These are phyloP conservation scores for Dipteronia sinensis DNA, from an alignment of 345 rosid genomes.

Conservation along the genomic window DNA sequence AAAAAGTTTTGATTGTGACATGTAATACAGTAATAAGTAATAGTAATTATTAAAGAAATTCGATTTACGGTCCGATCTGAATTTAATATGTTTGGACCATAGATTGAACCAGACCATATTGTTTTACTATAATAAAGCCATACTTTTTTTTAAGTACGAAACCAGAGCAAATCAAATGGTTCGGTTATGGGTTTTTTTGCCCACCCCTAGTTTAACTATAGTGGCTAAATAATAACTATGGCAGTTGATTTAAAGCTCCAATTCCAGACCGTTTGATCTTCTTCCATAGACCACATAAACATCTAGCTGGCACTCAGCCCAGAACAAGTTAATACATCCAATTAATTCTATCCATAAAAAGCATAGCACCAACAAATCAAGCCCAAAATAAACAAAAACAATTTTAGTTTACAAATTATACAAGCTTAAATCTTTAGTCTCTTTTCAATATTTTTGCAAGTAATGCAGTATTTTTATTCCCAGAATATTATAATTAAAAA, in stretches of 20 bases:
- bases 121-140: too few species aligned
- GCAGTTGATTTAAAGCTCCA: too few species aligned
- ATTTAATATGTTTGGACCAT: too few species aligned
- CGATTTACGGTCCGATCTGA: too few species aligned
- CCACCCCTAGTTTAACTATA: too few species aligned
- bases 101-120: too few species aligned
- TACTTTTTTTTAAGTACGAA: too few species aligned
- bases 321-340: neutral
- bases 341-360: conserved; percentile 1
- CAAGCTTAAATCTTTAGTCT: neutral
- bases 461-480: neutral
- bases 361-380: neutral
- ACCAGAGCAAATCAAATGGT: too few species aligned
- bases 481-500: neutral
- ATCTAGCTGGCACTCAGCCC: neutral
- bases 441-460: neutral
- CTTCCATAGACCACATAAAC: neutral
- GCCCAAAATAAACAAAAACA: neutral
- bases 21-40: too few species aligned
- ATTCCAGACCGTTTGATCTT: neutral
- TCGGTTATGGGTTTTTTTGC: too few species aligned
- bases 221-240: neutral
- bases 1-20: too few species aligned
- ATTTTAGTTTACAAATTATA: neutral
- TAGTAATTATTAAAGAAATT: too few species aligned